Base-by-base conservation (phyloP, 352 stramenopile species). In the Phytophthora brassicae region DNA sequence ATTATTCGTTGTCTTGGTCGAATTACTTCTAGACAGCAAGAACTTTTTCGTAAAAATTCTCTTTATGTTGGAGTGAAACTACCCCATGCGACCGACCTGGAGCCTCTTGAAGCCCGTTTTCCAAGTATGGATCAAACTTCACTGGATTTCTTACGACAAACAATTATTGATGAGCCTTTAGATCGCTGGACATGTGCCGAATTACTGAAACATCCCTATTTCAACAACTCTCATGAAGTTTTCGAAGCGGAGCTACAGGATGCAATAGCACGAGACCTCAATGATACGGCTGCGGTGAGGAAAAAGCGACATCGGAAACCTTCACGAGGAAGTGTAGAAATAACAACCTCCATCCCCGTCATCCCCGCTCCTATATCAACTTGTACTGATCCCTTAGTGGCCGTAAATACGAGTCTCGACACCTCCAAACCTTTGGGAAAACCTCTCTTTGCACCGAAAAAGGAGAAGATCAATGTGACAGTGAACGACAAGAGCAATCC, bases 51-150 rank as follows among this genome's bases (percentile, higher is more conserved):
- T 8, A 92, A 91, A 55, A 94, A 92, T 52, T 76, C 83, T 26
- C 69, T 94, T 0, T 94, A 92, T 55, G 74, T 90, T 6, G 85
- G 85, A 19, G 81, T 94, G 42, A 92, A 94, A 56, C 53, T 94
- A 8, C 82, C 84, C 0, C 67, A 86, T 20, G 53, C 80, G 3
- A 75, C 64, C 0, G 76, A 90, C 12, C 58, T 81, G 3, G 84
- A 94, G 52, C 67, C 82, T 17, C 72, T 94, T 0, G 80, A 83
- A 9, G 26, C 68, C 16, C 77, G 83, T 6, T 94, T 94, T 60
- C 71, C 80, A 9, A 79, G 83, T 0, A 76, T 94, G 35, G 77
- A 92, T 56, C 86, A 81, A 46, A 29, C 63, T 12, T 75, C 77
- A 29, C 66, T 94, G 24, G 84, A 94, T 53, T 83, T 94, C 24